Evolutionary conservation across 495 filamentous ascomycete species (phyloP).

Genomic region (Hypoxylon intermedium): DNA sequence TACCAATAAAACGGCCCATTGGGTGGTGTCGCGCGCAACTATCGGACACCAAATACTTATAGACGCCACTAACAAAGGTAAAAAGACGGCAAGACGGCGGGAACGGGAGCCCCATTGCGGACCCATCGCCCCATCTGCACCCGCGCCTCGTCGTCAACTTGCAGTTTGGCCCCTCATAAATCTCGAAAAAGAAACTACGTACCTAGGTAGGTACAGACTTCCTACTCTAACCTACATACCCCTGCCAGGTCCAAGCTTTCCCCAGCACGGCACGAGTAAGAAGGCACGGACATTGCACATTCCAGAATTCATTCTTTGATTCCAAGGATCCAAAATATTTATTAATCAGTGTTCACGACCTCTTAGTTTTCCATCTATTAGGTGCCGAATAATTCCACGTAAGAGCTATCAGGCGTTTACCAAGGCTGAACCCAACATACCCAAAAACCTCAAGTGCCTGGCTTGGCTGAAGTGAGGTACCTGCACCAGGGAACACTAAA

Average conservation of each 20-base stretch:
- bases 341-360: too few relatives aligned
- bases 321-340: too few relatives aligned
- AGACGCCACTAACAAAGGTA: slow-evolving; percentile 20
- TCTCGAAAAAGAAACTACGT: slow-evolving; percentile 8
- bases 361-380: too few relatives aligned
- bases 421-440: neutral
- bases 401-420: too few relatives aligned
- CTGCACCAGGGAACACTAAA: slow-evolving; percentile 26
- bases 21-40: slow-evolving; percentile 28
- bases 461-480: neutral
- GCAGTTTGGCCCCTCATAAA: slow-evolving; percentile 7
- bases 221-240: too few relatives aligned
- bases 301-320: too few relatives aligned
- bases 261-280: too few relatives aligned
- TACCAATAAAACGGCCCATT: neutral
- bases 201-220: too few relatives aligned
- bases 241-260: too few relatives aligned
- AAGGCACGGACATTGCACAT: too few relatives aligned
- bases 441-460: too few relatives aligned
- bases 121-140: slow-evolving; percentile 38
- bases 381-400: too few relatives aligned
- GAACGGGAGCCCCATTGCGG: slow-evolving; percentile 36
- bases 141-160: slow-evolving; percentile 20
- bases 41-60: slow-evolving; percentile 18
- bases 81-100: slow-evolving; percentile 33